Base-by-base conservation (phyloP, 2,329 filamentous ascomycete species). In the Penicillium griseofulvum region DNA sequence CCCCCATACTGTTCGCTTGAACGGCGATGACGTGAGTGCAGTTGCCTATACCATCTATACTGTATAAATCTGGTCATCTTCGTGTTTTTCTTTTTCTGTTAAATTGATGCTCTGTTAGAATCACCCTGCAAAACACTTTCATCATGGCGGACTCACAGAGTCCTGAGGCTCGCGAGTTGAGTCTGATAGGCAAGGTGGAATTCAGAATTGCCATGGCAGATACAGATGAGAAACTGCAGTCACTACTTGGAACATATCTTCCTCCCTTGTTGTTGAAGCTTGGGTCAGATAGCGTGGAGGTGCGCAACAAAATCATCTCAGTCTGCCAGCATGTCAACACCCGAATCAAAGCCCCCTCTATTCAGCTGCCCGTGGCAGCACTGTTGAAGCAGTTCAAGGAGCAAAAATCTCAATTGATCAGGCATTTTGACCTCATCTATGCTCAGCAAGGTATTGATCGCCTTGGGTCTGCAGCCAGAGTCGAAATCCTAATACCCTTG, bases 371-470 rank as follows among this genome's bases (percentile, higher is more conserved):
- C 0, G 91, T 97, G 12, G 83, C 85, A n/a, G 85, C 87, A 16
- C 80, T 99, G 17, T 74, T 97, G 52, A 87, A 91, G 64, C 94
- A 97, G 71, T 97, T 96, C 80, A 96, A 95, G 72, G 84, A 89
- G 22, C 85, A 84, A 36, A 80, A 85, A 37, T 87, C 87, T 12
- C 79, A 87, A 1, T 80, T 97, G 36, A 85, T 99, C 61, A 87
- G 90, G 60, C 90, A 96, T 69, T 89, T 97, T 64, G 92, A 97
- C 73, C 78, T 97, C 38, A 81, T 89, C 17, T 96, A 96, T 69
- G 88, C 97, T 36, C 90, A 95, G 67, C 90, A 96, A 69, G 94
- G 93, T 37, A 79, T 90, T 42, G 81, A 81, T 49, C 80, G 87
- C 47, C 72, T 89, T 19, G 78, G 81, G 2, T 71, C 80, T 11